Percentiles rank a stretch among this genome's conserved stretches.
These are phyloP conservation scores for Leishmania gerbilli DNA, from an alignment of 208 protist species.

Conservation along the genomic window DNA sequence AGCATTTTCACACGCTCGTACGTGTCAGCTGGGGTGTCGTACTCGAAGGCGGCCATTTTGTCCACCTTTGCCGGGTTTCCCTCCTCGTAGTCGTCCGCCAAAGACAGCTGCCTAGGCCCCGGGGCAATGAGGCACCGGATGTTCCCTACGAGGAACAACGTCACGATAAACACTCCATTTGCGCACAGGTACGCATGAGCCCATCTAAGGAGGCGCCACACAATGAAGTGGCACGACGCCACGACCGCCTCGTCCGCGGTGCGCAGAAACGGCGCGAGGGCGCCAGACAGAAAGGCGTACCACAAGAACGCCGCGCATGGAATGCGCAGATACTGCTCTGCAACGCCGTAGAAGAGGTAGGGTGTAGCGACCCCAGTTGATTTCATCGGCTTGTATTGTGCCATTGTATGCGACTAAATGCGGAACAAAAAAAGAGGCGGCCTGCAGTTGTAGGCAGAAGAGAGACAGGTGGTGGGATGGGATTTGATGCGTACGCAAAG, in stretches of 20 bases:
- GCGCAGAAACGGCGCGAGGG: constrained; percentile 14
- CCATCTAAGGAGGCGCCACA: constrained; percentile 12
- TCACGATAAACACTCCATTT: constrained; percentile 25
- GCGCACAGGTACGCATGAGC: constrained; percentile 18
- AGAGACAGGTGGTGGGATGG: no score
- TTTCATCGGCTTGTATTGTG: neutral
- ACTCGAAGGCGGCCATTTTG: constrained; percentile 59
- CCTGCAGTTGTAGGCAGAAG: neutral
- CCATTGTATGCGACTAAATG: neutral
- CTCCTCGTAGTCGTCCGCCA: constrained; percentile 72
- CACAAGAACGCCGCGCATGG: constrained; percentile 20
- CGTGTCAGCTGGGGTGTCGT: constrained; percentile 71
- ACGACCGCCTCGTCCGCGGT: neutral
- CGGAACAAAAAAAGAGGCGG: neutral
- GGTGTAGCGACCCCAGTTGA: constrained; percentile 11
- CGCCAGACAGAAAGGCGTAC: constrained; percentile 20
- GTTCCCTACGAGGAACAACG: constrained; percentile 48
- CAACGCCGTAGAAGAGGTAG: constrained; percentile 13
- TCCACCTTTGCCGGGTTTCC: constrained; percentile 50
- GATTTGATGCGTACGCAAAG: neutral
- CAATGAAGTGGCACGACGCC: neutral
- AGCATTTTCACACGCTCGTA: constrained; percentile 75
- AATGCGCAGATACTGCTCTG: constrained; percentile 28
- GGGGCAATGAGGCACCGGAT: constrained; percentile 35
- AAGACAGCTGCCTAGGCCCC: constrained; percentile 41